phyloP scores from a whole-genome alignment of 2,329 filamentous ascomycete species.

The Pseudogymnoascus pannorum region DNA sequence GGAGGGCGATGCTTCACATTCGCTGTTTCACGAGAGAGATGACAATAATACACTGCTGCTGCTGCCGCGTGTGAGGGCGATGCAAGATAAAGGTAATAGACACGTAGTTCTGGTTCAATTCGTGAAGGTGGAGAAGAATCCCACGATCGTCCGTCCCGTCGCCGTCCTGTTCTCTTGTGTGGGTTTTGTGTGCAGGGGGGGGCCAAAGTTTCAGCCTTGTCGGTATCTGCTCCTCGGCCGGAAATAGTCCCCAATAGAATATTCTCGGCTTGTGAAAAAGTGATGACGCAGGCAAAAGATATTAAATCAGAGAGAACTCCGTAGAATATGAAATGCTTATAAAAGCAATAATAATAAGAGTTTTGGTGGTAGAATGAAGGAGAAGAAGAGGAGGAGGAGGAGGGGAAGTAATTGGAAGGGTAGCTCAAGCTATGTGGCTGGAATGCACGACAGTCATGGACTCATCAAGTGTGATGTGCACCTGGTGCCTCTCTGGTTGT shows the following conservation, averaged over 20 bases:
- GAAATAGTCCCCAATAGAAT: conserved; percentile 7
- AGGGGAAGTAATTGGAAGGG: neutral
- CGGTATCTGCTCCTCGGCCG: neutral
- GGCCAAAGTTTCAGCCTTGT: neutral
- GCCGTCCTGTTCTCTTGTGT: neutral
- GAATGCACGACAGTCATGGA: conserved; percentile 6
- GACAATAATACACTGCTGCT: neutral
- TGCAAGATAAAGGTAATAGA: neutral
- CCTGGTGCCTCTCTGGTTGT: neutral
- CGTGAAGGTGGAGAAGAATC: neutral
- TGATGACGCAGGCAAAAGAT: neutral
- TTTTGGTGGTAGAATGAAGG: neutral
- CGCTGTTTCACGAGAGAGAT: neutral
- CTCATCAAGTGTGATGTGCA: neutral
- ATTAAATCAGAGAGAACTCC: neutral
- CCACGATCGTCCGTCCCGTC: neutral
- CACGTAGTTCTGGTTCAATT: neutral
- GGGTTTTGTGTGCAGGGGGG: conserved; percentile 1
- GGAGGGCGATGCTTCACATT: neutral
- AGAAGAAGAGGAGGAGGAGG: neutral
- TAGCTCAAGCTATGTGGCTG: neutral
- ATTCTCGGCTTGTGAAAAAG: neutral
- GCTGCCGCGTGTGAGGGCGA: neutral
- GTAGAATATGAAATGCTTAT: conserved; percentile 3
- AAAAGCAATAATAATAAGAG: neutral